Evolutionary conservation across 768 basidiomycete species (phyloP), one percentile per base, ranked within the genome.

Genomic region (Suillus subaureus): DNA sequence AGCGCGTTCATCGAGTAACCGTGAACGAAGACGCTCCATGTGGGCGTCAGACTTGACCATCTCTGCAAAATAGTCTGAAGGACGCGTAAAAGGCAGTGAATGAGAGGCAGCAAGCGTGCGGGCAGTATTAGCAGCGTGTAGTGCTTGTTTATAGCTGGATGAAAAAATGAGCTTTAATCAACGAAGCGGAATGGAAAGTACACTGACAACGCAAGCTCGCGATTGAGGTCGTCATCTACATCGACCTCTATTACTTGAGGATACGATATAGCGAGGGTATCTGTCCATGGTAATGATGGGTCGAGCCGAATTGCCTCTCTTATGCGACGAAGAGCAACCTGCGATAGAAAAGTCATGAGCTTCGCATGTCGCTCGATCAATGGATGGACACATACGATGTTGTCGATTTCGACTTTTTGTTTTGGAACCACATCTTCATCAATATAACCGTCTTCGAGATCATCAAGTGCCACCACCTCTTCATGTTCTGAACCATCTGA

Each of bases 21-120:
- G 87, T 67, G 94, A 90, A 62, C 97, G 91, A 70, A 99, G 93
- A 66, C 95, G 89, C 75, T 97, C 95, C 97, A 99, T 99, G 79
- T 99, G 97, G 8, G 92, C 82, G 71, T 99, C 97, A 39, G 89
- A 90, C 78, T 99, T 98, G 70, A 98, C 91, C 97, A 99, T 99
- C 79, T 99, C 97, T 28, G 97, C 97, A 69, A 97, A 99, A 77
- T 96, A 99, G 78, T 98, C 97, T 0, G 87, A 71, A 0, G 97
- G 97, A 16, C 97, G 91, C 12, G 93, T 91, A 79, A 97, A 99
- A 0, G 96, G 89, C 66, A 95, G 81, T 28, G 88, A 85, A 75
- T 89, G 85, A 71, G 92, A 89, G 15, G 84, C 79, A n/a, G 93
- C 93, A n/a, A 95, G 86, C 3, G 83, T 74, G 61, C 87, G 88